Base-by-base conservation (phyloP, 805 yeast species). In the Hanseniaspora vineae region DNA sequence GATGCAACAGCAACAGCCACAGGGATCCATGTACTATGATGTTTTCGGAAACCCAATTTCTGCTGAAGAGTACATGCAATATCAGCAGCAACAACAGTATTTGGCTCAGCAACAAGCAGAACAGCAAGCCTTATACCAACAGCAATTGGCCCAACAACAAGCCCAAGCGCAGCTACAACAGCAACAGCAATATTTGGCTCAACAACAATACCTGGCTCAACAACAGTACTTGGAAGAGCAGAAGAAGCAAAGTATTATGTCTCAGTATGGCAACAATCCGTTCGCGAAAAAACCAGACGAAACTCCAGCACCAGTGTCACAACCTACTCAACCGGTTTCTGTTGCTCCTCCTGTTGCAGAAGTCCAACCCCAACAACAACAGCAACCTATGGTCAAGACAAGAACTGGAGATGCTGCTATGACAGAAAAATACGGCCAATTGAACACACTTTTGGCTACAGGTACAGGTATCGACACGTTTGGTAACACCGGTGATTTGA, bases 381-480 rank as follows among this genome's bases (percentile, higher is more conserved):
- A 8, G 11, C 62, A 61, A 51, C 73, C 74, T 46, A 50, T 77
- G 43, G 64, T 61, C 29, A 75, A 66, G 54, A 69, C 71, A 2
- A 64, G 71, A 46, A 75, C 81, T 1, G 81, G 81, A 14, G 70
- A 75, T 29, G 76, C 75, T 57, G 68, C 66, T 49, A 72, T 78
- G 58, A 73, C 77, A 51, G 77, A 76, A 42, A 70, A 75, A 58
- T 66, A 76, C 72, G 70, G 87, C 52, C 89, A 84, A 51, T 74
- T 90, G 59, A 88, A 88, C 67, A 74, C 76, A 47, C 70, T 89
- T 47, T 69, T 90, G 53, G 86, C 92, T 12, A 76, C 78, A 42
- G 97, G 96, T 31, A 85, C 95, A 0, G 97, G 96, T 32, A 71
- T 87, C 49, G 98, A 89, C 67, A 89, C 97, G 0, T 92, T 85